A percentile compares a stretch with the other conserved stretches of the same genome.
Conservation (phyloP, 176 grass and related monocot species). For the Ensete ventricosum region DNA sequence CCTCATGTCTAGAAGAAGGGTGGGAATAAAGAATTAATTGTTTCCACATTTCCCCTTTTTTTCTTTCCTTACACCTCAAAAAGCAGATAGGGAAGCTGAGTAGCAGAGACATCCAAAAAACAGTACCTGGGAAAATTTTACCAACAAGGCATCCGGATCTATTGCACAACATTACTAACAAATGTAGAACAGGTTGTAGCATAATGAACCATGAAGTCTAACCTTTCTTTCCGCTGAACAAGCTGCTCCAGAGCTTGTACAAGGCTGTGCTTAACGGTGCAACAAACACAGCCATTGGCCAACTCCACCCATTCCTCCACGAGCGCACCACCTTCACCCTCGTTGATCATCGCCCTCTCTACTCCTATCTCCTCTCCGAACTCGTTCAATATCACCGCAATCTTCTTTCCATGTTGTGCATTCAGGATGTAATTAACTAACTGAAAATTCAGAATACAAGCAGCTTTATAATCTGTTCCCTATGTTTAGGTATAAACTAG, state of each 20-base stretch:
- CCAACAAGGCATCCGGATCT: neutral
- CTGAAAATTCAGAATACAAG: conserved; percentile 35
- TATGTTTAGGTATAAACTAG: neutral
- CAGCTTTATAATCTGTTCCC: neutral
- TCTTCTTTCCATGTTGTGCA: conserved; percentile 74
- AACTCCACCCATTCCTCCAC: conserved; percentile 97
- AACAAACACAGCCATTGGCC: conserved; percentile 95
- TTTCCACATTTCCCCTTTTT: neutral
- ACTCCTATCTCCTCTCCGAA: conserved; percentile 95
- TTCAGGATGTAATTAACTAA: conserved; percentile 83
- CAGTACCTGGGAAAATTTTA: neutral
- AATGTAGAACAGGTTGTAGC: neutral
- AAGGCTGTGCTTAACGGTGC: conserved; percentile 86
- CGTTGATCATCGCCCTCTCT: conserved; percentile 95
- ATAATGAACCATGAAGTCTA: neutral
- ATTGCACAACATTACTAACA: neutral
- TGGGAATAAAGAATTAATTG: neutral
- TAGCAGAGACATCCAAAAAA: neutral
- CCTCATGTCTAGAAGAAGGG: neutral
- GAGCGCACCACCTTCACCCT: conserved; percentile 74
- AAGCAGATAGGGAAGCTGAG: neutral
- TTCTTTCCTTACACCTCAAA: neutral
- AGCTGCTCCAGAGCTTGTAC: conserved; percentile 97
- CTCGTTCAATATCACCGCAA: conserved; percentile 86
- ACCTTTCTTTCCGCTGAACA: conserved; percentile 85